Conservation (phyloP, 495 filamentous ascomycete genomes). For the Neurospora tetrasperma region DNA sequence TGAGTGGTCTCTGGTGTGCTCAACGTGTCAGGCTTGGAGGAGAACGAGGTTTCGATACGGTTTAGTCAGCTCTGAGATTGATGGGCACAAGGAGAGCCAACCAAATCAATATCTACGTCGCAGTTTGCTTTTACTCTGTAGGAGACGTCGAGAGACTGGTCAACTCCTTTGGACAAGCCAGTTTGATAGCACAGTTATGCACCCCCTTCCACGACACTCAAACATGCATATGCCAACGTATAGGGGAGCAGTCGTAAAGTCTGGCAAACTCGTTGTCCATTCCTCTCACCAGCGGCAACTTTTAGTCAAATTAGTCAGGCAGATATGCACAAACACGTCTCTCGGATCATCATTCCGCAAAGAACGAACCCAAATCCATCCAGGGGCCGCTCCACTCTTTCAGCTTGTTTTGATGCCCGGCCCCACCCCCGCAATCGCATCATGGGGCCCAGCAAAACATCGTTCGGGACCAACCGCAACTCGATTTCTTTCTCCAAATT, state of each 20-base stretch:
- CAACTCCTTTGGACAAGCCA: background rate
- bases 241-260: background rate
- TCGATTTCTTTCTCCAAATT: background rate
- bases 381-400: background rate
- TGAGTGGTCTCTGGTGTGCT: background rate
- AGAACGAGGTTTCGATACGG: background rate
- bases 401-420: background rate
- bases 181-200: background rate
- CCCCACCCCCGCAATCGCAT: background rate
- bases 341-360: background rate
- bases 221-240: background rate
- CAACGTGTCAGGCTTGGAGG: background rate
- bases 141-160: background rate
- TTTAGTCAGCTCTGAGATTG: background rate
- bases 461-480: constrained; percentile 1
- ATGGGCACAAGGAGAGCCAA: background rate
- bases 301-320: background rate
- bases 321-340: background rate
- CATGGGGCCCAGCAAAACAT: constrained; percentile 3
- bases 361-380: background rate
- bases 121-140: background rate
- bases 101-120: background rate
- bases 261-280: background rate
- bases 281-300: background rate
- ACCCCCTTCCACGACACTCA: background rate